Evolutionary conservation across 2,329 filamentous ascomycete genomes (phyloP), one percentile per base, ranked within the genome.

Genomic region (Penicillium sp.): DNA sequence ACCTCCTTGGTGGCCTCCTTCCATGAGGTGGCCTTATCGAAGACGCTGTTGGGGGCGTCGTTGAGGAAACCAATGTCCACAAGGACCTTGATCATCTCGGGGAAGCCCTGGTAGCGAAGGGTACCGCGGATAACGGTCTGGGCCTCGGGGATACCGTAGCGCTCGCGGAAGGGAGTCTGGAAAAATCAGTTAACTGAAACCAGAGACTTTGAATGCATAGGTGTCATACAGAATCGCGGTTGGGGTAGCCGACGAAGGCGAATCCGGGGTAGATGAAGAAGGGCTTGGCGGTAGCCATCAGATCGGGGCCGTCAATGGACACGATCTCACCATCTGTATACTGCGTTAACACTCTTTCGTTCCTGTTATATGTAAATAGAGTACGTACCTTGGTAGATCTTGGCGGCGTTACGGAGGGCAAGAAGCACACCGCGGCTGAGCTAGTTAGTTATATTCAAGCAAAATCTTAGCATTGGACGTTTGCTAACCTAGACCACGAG

Each of bases 231-330:
- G 45, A 67, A 15, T 50, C 34, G 11, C 92, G 84, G 85, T 97
- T 97, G 57, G 90, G 89, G 79, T 97, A 97, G 41, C 89, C 91
- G 65, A 97, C 92, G 68, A 96, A 93, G 50, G 89, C 87, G 75
- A 87, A 97, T 58, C 91, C 90, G 36, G 90, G 89, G 80, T 92
- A 95, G 80, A 93, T 94, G 77, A 84, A 86, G 83, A 96, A 96
- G 49, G 91, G 90, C 82, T 95, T 93, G 40, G 92, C 91, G 49
- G 84, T 85, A 60, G 80, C 87, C 93, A 97, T 97, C 60, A 97
- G 82, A 41, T 92, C 89, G 19, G 79, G 75, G 33, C 84, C 83
- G 7, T 78, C 76, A 33, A 92, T 81, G 55, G 87, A 82, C 66
- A 89, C 84, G 62, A 89, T 76, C 79, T 92, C 84, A 69, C 92